Evolutionary conservation across 495 filamentous ascomycete genomes (phyloP), one percentile per base, ranked within the genome.

Genomic region (Hypoxylon trugodes): DNA sequence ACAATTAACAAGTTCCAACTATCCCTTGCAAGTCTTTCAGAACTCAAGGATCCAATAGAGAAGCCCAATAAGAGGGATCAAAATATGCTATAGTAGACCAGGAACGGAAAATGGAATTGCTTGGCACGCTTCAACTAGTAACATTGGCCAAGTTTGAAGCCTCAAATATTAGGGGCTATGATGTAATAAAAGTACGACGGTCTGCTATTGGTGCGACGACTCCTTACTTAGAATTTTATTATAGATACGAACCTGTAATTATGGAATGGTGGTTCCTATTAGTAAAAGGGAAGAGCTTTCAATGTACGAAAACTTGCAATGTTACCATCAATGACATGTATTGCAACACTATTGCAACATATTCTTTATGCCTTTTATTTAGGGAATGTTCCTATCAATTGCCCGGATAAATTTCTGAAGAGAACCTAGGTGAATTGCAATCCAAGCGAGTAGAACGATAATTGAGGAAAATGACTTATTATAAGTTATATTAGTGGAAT

Each of bases 271-370:
- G n/a, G n/a, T n/a, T n/a, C n/a, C n/a, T n/a, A n/a, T n/a, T n/a
- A n/a, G n/a, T n/a, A n/a, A n/a, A n/a, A n/a, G n/a, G n/a, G n/a
- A n/a, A n/a, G n/a, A n/a, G n/a, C n/a, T n/a, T n/a, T n/a, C 15
- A 45, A 45, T 7, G 9, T 18, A 6, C 4, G 8, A 35, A 43
- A 40, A 22, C 6, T 42, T 8, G 22, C 24, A 21, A 65, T 65
- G 61, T 59, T 59, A 37, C 24, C 55, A 60, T 65, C 22, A 32
- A 36, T 32, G 24, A 9, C 18, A 49, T 38, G 28, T 22, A 45
- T 59, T 33, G 49, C 55, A 49, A 59, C 55, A 59, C 10, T 26
- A 48, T 58, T n/a, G 25, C 59, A 56, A 48, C 33, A 42, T 37
- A 15, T 28, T 1, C n/a, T 19, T 35, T 24, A 19, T 22, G 18